Evolutionary conservation across 495 filamentous ascomycete genomes (phyloP), one percentile per base, ranked within the genome.

Genomic region (Lasiosphaeria hispida): DNA sequence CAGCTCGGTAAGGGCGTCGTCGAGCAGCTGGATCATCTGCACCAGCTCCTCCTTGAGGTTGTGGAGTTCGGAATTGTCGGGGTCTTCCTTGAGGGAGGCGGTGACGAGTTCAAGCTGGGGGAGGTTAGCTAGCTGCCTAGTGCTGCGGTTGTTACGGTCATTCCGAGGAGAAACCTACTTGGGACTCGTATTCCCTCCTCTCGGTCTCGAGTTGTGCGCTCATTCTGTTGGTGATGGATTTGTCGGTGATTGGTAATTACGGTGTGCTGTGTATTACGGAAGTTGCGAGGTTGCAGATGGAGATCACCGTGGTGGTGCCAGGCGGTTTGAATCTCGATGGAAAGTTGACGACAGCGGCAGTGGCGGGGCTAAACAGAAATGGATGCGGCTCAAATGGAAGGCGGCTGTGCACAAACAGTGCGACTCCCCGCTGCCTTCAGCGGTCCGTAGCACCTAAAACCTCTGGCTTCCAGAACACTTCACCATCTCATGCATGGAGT

Each of bases 41-140:
- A 90, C 83, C 72, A 96, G 84, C 81, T 96, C 90, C 75, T 77
- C 72, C 72, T 87, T 86, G 69, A 96, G 86, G 70, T 79, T 85
- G 60, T 84, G 81, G 66, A 96, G 85, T 75, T 93, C 92, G 64
- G 79, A 77, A 70, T 91, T 96, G 59, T 89, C 85, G 60, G 91
- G 87, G 66, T 95, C 90, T 72, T 88, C 86, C 77, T 87, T 85
- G 56, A 96, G 84, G 48, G 84, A 85, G 33, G 82, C 78, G 68
- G 85, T 73, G 44, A 95, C 88, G 19, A 87, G 86, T 74, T 95
- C 91, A 71, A 94, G 85, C 91, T 96, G 62, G 38, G 9, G 33
- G 10, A 10, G 49, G 19, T 49, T 36, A 55, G 49, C n/a, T n/a
- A n/a, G n/a, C n/a, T n/a, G n/a, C 36, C 49, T 58, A n/a, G 53